Evolutionary conservation across 345 rosid genomes (phyloP), one percentile per base, ranked within the genome.

Genomic region (Eutrema heterophyllum): DNA sequence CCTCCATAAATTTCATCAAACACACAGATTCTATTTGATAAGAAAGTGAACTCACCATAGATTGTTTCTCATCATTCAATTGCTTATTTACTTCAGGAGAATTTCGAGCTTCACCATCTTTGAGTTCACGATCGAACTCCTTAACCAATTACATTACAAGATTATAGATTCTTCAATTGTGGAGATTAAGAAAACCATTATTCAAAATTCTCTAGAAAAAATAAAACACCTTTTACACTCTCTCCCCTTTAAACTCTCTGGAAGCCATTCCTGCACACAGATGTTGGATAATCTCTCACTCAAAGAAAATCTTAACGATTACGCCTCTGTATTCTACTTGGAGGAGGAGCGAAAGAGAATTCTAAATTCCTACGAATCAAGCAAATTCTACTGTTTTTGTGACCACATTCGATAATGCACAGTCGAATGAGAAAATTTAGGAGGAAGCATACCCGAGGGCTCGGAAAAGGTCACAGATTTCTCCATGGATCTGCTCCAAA

Each of bases 401-500:
- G 2, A 68, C 40, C 40, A 54, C 40, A 21, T 54, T 41, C 7
- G 32, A 54, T 41, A 40, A 41, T 32, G 24, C 21, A 69, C 21
- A 44, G 26, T 69, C 16, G 52, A 62, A 9, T 9, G 33, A 41
- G 39, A 51, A 29, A 50, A 5, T 9, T 43, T 13, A 45, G 11
- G 43, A 61, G 53, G 24, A 46, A 38, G 70, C 81, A 60, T 85
- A 91, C 97, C 90, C 81, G 78, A 93, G 93, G 27, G 91, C 94
- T 64, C 98, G 88, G 41, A 89, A 89, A 73, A 84, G 83, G 81
- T 93, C 97, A 45, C 84, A 87, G 68, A 91, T 93, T 81, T 93
- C 94, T 9, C 92, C 96, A 16, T 91, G 92, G 85, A 91, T 91
- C 91, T 89, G 97, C 87, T 93, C 98, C 88, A 93, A 79, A 75